These are phyloP conservation scores for Stentor roeselii DNA, from an alignment of 73 alveolate species.

Conservation along the genomic window DNA sequence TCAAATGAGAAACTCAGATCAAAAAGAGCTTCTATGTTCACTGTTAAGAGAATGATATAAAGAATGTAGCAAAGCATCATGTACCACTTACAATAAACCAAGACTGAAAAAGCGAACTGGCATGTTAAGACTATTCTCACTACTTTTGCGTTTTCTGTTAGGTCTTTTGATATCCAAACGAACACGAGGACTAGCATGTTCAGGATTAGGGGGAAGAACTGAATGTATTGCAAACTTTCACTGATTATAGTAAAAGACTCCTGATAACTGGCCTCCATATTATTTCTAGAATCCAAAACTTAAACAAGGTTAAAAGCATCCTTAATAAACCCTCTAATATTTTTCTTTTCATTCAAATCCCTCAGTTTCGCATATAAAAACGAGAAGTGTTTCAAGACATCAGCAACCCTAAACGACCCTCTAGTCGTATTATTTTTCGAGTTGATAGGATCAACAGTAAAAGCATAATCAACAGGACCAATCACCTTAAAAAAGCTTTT, in stretches of 20 bases:
- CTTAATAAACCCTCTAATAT: too few species aligned
- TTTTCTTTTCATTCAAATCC: too few species aligned
- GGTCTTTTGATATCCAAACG: background rate
- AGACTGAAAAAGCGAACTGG: background rate
- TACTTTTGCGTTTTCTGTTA: background rate
- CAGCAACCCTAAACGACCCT: constrained; percentile 34
- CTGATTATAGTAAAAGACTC: background rate
- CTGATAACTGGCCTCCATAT: constrained; percentile 6
- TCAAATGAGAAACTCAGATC: background rate
- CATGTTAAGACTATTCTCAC: background rate
- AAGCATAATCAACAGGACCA: constrained; percentile 22
- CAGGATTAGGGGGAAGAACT: background rate
- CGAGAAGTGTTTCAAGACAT: background rate
- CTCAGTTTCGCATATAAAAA: background rate
- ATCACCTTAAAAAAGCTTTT: constrained; percentile 39
- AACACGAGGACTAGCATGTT: too few species aligned
- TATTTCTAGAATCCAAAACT: too few species aligned
- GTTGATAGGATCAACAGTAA: constrained; percentile 51
- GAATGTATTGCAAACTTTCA: background rate
- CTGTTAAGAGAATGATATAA: background rate
- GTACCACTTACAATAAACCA: background rate
- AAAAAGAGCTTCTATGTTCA: background rate
- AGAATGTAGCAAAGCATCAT: background rate
- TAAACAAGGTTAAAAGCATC: too few species aligned
- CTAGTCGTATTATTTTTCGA: constrained; percentile 41